Evolutionary conservation across 345 rosid genomes (phyloP), one percentile per base, ranked within the genome.

Genomic region (Pelargonium nanum): DNA sequence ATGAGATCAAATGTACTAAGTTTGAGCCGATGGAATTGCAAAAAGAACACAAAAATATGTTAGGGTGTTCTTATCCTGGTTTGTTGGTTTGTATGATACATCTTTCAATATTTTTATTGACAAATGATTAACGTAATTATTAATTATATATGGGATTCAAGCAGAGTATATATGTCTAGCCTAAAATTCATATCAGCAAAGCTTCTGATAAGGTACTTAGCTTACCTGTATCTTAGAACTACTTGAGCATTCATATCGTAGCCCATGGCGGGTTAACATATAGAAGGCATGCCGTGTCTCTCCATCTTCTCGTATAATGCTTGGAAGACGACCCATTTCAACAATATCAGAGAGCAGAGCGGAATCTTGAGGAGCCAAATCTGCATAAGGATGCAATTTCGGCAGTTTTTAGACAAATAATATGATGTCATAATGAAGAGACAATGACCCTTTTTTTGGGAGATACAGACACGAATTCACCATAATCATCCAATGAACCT

Each of bases 361-460:
- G 28, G 97, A 93, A 66, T 89, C 99, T 67, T 89, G 96, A 54
- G 99, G 99, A 72, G 96, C 85, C 72, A 93, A 76, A 75, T 93
- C 99, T 89, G 84, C 76, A 53, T 61, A 44, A 59, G 61, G 16
- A 25, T 53, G 68, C 26, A 60, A 55, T 28, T 22, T 20, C 3
- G 25, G 15, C 34, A 17, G 53, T 10, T 55, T n/a, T 28, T 23
- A 44, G 24, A n/a, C 17, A 28, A 22, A 22, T 57, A 20, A 54
- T 16, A 26, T 23, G 22, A 20, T 16, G 16, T n/a, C 19, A n/a
- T 13, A 21, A 20, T 7, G 22, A 1, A 5, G 22, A n/a, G 23
- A 19, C 32, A 28, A 28, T 28, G 32, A 2, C 32, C 32, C n/a
- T n/a, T n/a, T n/a, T n/a, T n/a, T n/a, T n/a, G n/a, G n/a, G n/a